Conservation (phyloP, 176 grass and related monocot species). For the Triticum turgidum region DNA sequence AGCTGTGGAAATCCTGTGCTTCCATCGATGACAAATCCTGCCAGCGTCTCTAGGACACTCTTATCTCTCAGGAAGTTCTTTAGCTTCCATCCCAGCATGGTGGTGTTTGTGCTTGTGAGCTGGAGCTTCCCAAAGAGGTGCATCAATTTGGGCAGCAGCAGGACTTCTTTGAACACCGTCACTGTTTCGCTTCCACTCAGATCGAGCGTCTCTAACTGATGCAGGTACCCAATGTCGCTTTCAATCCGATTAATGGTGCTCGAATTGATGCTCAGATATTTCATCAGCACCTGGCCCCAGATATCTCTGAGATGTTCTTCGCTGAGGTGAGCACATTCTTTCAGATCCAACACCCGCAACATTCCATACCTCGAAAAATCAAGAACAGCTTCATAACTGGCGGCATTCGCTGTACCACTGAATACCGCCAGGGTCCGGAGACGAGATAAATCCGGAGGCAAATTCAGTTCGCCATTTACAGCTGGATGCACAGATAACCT, state of each 20-base stretch:
- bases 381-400: not conserved
- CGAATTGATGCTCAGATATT: not conserved
- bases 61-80: not conserved
- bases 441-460: not conserved
- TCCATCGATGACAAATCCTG: not conserved
- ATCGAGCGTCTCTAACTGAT: not conserved
- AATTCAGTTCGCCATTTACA: not conserved
- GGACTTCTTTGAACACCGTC: not conserved
- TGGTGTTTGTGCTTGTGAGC: not conserved
- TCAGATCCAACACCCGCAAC: conserved; percentile 17
- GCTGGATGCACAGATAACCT: not conserved
- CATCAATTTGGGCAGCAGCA: not conserved
- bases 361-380: not conserved
- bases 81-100: no score
- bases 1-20: not conserved
- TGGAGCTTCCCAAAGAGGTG: conserved; percentile 5
- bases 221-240: not conserved
- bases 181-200: not conserved
- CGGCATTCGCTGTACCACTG: not conserved
- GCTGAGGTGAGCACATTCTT: not conserved
- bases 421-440: conserved; percentile 5
- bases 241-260: not conserved
- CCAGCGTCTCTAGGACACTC: not conserved
- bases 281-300: not conserved
- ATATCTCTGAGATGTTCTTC: not conserved